phyloP scores from a whole-genome alignment of 176 grass and related monocot genomes.

The Tillandsia leiboldiana region DNA sequence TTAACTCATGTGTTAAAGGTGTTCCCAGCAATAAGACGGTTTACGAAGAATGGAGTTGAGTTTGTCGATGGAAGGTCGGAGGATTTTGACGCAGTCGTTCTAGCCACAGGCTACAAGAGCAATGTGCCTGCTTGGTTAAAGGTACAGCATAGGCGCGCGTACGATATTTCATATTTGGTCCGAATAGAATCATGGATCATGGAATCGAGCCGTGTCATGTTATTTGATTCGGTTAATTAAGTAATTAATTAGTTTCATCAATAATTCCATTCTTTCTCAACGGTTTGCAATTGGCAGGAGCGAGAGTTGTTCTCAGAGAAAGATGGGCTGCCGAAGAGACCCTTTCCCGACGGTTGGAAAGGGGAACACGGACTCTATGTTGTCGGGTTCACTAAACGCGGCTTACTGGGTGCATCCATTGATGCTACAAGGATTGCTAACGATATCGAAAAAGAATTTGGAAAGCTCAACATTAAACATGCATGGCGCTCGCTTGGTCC shows the following conservation, averaged over 20 bases:
- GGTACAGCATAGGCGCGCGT: constrained; percentile 32
- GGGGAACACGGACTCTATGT: constrained; percentile 64
- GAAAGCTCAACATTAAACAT: not conserved
- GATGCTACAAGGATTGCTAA: constrained; percentile 52
- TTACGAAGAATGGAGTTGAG: constrained; percentile 35
- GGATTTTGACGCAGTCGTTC: constrained; percentile 54
- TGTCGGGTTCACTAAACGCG: constrained; percentile 54
- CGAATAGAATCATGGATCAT: no score
- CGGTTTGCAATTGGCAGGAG: constrained; percentile 28
- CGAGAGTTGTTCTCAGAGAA: constrained; percentile 72
- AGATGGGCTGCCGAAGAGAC: constrained; percentile 55
- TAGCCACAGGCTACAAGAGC: constrained; percentile 76
- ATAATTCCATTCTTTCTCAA: not conserved
- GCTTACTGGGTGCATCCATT: constrained; percentile 49
- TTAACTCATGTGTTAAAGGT: constrained; percentile 29
- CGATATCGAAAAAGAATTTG: constrained; percentile 34
- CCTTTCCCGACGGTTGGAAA: constrained; percentile 70
- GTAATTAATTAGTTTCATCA: no score
- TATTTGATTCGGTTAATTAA: no score
- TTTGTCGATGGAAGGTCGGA: constrained; percentile 49
- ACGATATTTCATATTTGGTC: no score
- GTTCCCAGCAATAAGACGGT: constrained; percentile 32
- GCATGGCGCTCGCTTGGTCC: not conserved
- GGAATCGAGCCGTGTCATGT: no score
- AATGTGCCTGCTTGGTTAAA: constrained; percentile 85